Evolutionary conservation across 352 stramenopile genomes (phyloP).

Genomic region (Paralagenidium karlingii): DNA sequence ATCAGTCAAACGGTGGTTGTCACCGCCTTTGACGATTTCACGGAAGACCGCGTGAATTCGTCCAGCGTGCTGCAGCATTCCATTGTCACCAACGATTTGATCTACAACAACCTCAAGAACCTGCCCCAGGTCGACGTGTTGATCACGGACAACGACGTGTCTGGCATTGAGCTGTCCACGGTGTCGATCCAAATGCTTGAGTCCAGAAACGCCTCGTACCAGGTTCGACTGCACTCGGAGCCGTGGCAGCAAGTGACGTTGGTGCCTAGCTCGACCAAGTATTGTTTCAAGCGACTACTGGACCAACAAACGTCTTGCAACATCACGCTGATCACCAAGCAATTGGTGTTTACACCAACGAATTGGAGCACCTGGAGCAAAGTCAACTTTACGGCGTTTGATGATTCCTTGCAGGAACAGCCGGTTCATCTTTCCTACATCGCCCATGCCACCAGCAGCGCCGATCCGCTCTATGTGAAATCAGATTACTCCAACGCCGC

Average conservation of each 20-base stretch:
- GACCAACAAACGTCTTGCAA: slow-evolving; percentile 33
- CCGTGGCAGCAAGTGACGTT: slow-evolving; percentile 45
- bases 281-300: slow-evolving; percentile 33
- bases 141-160: slow-evolving; percentile 54
- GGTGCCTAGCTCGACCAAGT: slow-evolving; percentile 22
- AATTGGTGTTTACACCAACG: slow-evolving; percentile 30
- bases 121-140: slow-evolving; percentile 28
- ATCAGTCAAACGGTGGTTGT: slow-evolving; percentile 33
- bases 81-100: slow-evolving; percentile 47
- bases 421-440: slow-evolving; percentile 32
- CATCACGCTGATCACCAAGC: slow-evolving; percentile 22
- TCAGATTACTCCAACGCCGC: slow-evolving; percentile 14
- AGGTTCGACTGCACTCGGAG: slow-evolving; percentile 39
- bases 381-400: slow-evolving; percentile 38
- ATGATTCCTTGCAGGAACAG: slow-evolving; percentile 45
- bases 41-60: slow-evolving; percentile 27
- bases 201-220: slow-evolving; percentile 31
- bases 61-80: slow-evolving; percentile 36
- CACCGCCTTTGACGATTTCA: slow-evolving; percentile 41
- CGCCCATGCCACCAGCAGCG: slow-evolving; percentile 28
- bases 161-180: slow-evolving; percentile 37
- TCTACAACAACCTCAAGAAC: slow-evolving; percentile 32
- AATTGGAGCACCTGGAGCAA: slow-evolving; percentile 61
- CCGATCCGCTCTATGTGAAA: slow-evolving; percentile 27
- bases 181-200: slow-evolving; percentile 18